Base-by-base conservation (phyloP, 768 basidiomycete species). In the Strobilomyces confusus region DNA sequence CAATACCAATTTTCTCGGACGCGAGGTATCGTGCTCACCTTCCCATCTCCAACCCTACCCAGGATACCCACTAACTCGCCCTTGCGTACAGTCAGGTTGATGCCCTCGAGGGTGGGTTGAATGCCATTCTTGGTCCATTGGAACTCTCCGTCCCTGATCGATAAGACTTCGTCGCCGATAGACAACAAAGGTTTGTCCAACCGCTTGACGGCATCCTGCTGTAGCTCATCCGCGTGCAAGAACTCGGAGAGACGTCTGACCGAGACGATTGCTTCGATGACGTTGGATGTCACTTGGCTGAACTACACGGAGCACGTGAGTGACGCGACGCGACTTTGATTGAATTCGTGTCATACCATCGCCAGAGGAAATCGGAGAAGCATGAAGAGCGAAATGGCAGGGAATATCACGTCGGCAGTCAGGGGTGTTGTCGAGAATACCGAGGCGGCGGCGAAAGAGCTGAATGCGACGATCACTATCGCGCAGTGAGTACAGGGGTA, bases 351-450 rank as follows among this genome's bases (percentile, higher is more conserved):
- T 65, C 75, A 36, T 65, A 87, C 87, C 88, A 92, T 89, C 3
- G 81, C 87, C 22, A 95, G 74, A 1, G 92, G 92, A 71, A 94
- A 94, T 52, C 87, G 84, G 29, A 95, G 73, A 0, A 95, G 75
- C 82, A 90, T 86, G 73, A 93, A 95, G 29, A 95, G 72, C 0
- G 91, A 87, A 56, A 98, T 93, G 0, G 91, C 85, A n/a, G 95
- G 95, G 79, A 98, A 98, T 58, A 98, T 95, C 47, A 92, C 74
- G 57, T 97, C 94, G 0, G 88, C 82, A 0, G 95, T 98, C 2
- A 98, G 70, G 4, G 93, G 90, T 26, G 67, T 77, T 1, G 77
- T 68, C 5, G 84, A 83, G 2, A 79, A 77, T 17, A 75, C 62
- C 0, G 89, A 83, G 8, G 89, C 89, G 0, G 79, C 79, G 8